Evolutionary conservation across 108 stramenopile species (phyloP), one percentile per base, ranked within the genome.

Genomic region (Cyclotella cryptica): DNA sequence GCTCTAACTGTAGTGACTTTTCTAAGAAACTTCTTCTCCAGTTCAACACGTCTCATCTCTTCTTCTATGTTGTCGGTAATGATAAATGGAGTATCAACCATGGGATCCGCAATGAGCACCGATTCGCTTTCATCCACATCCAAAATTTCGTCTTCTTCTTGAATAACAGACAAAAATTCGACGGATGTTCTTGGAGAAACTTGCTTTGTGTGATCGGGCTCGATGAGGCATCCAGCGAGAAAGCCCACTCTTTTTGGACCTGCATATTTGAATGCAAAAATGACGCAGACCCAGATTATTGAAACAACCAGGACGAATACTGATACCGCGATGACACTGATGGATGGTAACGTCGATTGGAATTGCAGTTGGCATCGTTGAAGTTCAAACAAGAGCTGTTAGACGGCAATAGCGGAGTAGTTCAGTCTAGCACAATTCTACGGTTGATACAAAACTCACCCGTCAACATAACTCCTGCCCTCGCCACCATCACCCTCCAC

Each of bases 201-300:
- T 19, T 41, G 43, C 7, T 19, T 35, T 2, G 26, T 59, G 0
- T 4, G 61, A 41, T n/a, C 28, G 9, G 67, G 75, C 28, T 55
- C 44, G 6, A 55, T 24, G 12, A 76, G 26, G 41, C 55, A 40
- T 24, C 75, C 75, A 26, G 75, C 64, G 45, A 76, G 59, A 55
- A 76, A 76, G 9, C 75, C 67, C 1, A 76, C 67, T 43, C 29
- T 67, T 18, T 68, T 68, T 21, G 45, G 67, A 17, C 75, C 75
- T 2, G 55, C 47, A 45, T 57, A 21, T 52, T 69, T 69, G 39
- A 76, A 28, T 4, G 51, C 41, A 60, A 69, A 6, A 40, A 76
- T 76, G 43, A 76, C 5, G 30, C 46, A 35, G 12, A 45, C 66
- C 75, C 66, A 76, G 28, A 76, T 27, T 12, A 60, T 1, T 10